A percentile compares a stretch with the other conserved stretches of the same genome.
These are phyloP conservation scores for Wallemia ichthyophaga DNA, from an alignment of 1,284 basidiomycete genomes.

Conservation along the genomic window DNA sequence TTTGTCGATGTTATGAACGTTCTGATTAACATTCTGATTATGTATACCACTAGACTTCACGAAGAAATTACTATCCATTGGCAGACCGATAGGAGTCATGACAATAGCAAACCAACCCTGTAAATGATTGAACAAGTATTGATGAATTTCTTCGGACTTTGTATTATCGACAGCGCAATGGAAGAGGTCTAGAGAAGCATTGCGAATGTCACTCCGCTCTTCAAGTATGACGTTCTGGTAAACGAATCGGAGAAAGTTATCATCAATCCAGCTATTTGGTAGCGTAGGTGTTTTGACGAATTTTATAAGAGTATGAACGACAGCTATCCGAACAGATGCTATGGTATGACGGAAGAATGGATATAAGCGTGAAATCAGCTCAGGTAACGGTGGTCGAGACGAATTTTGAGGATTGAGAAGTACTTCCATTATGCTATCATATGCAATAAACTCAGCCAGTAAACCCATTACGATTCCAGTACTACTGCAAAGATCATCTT, in stretches of 20 bases:
- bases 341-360: constrained; percentile 98
- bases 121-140: constrained; percentile 22
- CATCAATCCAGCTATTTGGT: constrained; percentile 45
- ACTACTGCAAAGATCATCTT: constrained; percentile 87
- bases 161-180: constrained; percentile 32
- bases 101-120: constrained; percentile 46
- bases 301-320: constrained; percentile 60
- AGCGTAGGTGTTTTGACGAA: constrained; percentile 53
- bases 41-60: constrained; percentile 26
- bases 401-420: constrained; percentile 38
- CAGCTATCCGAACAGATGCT: constrained; percentile 65
- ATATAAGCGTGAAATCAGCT: constrained; percentile 61
- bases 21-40: constrained; percentile 20
- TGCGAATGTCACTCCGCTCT: constrained; percentile 56
- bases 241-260: constrained; percentile 47
- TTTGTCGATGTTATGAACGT: constrained; percentile 83
- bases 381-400: constrained; percentile 41
- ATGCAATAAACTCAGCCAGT: constrained; percentile 50
- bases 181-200: constrained; percentile 52
- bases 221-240: constrained; percentile 90
- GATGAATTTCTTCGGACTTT: constrained; percentile 9
- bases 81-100: constrained; percentile 67
- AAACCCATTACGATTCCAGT: constrained; percentile 95
- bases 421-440: constrained; percentile 44
- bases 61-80: constrained; percentile 43